Evolutionary conservation across 306 rosid genomes (phyloP), one percentile per base, ranked within the genome.

Genomic region (Myrica gale): DNA sequence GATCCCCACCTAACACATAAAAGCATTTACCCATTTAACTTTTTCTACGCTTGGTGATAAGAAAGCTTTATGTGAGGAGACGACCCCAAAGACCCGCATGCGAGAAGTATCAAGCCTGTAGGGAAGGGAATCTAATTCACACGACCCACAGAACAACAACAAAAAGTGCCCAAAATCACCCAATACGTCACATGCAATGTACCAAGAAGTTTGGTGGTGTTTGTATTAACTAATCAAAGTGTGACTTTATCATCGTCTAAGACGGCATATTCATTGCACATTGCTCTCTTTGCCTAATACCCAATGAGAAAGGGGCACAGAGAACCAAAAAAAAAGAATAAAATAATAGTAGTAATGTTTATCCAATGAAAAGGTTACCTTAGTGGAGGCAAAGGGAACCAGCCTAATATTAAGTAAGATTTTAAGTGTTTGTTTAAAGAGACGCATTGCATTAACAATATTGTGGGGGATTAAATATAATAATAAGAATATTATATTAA

Each of bases 221-320:
- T 50, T 76, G 69, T 68, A 61, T 61, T 69, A 77, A 66, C 65
- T 44, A 74, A 62, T 75, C 53, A 13, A 8, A 9, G 70, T 26
- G 32, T 26, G 32, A 26, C 32, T 26, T 26, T 26, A 26, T 26
- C 32, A 66, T n/a, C 66, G 11, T 66, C 63, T 77, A 78, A 69
- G 26, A 79, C 50, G 4, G 1, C 71, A 21, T 83, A 80, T 84
- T 77, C 84, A 78, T 67, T 80, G 84, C 78, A 82, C 52, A 46
- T 77, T 55, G 75, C 75, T 72, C 50, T 67, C 46, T 67, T 70
- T 67, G 73, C 78, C 47, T 63, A 55, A 62, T 46, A 57, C 45
- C 74, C 37, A 50, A 69, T 61, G 32, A 26, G 32, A 26, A 26
- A 26, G 1, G 1, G 32, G 32, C 32, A 0, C 32, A 26, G 32